A percentile compares a stretch with the other conserved stretches of the same genome.
Evolutionary conservation across 805 yeast species (phyloP).

Genomic region (Wickerhamomyces ciferrii): DNA sequence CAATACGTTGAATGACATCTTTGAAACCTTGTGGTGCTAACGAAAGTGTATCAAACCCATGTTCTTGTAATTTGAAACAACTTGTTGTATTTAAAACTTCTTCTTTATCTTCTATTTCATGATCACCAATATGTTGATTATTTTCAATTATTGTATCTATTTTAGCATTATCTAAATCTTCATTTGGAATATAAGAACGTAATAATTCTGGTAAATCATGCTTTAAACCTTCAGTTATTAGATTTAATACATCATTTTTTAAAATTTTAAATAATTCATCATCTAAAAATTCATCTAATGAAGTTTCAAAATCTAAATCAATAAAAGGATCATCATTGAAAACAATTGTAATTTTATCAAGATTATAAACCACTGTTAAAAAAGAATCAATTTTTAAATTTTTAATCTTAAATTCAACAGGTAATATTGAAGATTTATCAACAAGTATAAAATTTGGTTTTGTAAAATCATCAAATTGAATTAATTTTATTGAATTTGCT

Average conservation of each 20-base stretch:
- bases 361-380: conserved; percentile 17
- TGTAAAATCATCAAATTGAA: conserved; percentile 21
- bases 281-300: conserved; percentile 22
- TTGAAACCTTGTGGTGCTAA: conserved; percentile 9
- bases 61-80: not conserved
- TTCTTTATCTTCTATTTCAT: too few relatives aligned
- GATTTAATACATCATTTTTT: conserved; percentile 13
- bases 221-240: conserved; percentile 15
- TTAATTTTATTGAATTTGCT: conserved; percentile 17
- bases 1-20: conserved; percentile 14
- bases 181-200: conserved; percentile 8
- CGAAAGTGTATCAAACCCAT: conserved; percentile 12
- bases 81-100: not conserved
- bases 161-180: conserved; percentile 2
- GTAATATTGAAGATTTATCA: conserved; percentile 18
- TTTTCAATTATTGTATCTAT: not conserved
- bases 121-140: not conserved
- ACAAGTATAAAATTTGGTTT: conserved; percentile 19
- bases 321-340: conserved; percentile 20
- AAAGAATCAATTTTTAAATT: conserved; percentile 15
- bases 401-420: conserved; percentile 18
- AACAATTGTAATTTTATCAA: conserved; percentile 16
- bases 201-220: conserved; percentile 19
- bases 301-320: conserved; percentile 17
- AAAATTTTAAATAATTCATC: conserved; percentile 16